A percentile compares a stretch with the other conserved stretches of the same genome.
Evolutionary conservation across 495 filamentous ascomycete species (phyloP).

Genomic region (Talaromyces liani): DNA sequence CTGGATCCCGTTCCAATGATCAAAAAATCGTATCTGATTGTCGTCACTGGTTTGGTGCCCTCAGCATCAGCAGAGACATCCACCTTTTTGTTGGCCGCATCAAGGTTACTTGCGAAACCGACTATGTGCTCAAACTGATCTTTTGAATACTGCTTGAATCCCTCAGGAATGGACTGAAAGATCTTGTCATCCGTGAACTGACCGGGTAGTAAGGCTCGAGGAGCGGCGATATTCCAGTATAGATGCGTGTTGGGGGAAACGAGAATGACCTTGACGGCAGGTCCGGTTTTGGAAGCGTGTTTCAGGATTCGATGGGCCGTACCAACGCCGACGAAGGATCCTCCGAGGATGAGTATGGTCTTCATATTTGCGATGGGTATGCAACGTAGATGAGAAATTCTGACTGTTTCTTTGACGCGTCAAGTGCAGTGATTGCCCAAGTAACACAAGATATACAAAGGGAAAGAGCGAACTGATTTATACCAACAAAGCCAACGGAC

Average conservation of each 20-base stretch:
- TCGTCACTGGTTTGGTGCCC: neutral
- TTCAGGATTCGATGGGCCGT: constrained; percentile 46
- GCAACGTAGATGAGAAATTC: neutral
- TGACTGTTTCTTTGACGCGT: neutral
- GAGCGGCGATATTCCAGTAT: constrained; percentile 37
- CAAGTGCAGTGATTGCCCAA: neutral
- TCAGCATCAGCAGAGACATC: constrained; percentile 12
- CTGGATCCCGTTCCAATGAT: constrained; percentile 35
- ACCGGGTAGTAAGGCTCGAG: constrained; percentile 39
- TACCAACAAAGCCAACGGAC: neutral
- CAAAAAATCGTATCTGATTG: constrained; percentile 32
- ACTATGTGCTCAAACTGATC: constrained; percentile 28
- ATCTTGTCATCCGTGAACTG: constrained; percentile 40
- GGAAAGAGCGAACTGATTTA: neutral
- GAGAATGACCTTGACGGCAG: constrained; percentile 28
- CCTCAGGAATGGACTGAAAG: constrained; percentile 31
- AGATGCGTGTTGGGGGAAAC: constrained; percentile 34
- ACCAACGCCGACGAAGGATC: constrained; percentile 43
- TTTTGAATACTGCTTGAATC: constrained; percentile 33
- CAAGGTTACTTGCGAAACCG: constrained; percentile 24
- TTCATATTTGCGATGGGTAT: neutral
- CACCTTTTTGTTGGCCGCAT: constrained; percentile 23
- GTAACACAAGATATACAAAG: neutral
- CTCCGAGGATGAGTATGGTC: constrained; percentile 42
- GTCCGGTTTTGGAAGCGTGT: constrained; percentile 17